Conservation (phyloP, 305 asterid genomes). For the Striga hermonthica region DNA sequence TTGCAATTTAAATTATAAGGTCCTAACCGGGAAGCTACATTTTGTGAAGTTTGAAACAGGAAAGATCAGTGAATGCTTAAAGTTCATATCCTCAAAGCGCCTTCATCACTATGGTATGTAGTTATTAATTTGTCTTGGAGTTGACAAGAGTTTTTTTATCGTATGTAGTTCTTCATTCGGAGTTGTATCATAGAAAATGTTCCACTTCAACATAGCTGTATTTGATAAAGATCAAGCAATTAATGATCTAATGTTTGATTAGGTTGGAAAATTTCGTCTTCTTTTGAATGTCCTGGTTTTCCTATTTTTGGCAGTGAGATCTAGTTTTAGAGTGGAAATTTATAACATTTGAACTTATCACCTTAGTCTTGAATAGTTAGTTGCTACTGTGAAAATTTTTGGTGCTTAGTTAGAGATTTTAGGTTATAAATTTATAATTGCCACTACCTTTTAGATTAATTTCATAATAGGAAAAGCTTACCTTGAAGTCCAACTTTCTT, state of each 20-base stretch:
- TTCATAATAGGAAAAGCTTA: no score
- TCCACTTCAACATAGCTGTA: neutral
- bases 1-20: slow-evolving; percentile 36
- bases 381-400: slow-evolving; percentile 17
- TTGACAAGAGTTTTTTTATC: slow-evolving; percentile 17
- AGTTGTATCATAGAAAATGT: no score
- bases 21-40: slow-evolving; percentile 59
- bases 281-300: neutral
- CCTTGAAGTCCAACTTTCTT: no score
- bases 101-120: slow-evolving; percentile 50
- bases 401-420: slow-evolving; percentile 7
- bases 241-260: no score
- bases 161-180: neutral
- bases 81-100: slow-evolving; percentile 63
- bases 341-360: no score
- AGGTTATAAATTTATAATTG: neutral
- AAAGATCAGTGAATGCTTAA: slow-evolving; percentile 65
- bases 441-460: neutral
- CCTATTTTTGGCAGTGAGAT: neutral
- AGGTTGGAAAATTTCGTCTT: slow-evolving; percentile 8
- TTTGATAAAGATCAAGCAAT: neutral
- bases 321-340: neutral
- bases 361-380: slow-evolving; percentile 14
- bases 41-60: slow-evolving; percentile 72
- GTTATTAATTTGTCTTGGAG: slow-evolving; percentile 3